Evolutionary conservation across 2,329 filamentous ascomycete genomes (phyloP).

Genomic region (Trichoderma citrinoviride): DNA sequence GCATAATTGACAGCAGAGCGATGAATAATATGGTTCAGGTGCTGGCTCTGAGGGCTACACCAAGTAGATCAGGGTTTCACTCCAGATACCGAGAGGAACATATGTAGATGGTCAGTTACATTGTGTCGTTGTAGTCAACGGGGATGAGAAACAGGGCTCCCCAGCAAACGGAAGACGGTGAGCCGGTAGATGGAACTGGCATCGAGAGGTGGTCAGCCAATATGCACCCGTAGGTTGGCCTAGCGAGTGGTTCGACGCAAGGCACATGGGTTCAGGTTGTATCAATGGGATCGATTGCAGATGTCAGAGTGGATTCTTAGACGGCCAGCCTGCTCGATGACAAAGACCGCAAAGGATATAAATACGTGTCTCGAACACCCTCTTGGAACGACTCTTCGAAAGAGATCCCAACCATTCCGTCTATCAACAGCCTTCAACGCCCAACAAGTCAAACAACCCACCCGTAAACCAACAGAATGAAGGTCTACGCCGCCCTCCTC

Average conservation of each 20-base stretch:
- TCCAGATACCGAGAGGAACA: not conserved
- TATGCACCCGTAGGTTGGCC: not conserved
- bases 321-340: not conserved
- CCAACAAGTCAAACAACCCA: not conserved
- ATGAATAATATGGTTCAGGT: too few relatives aligned
- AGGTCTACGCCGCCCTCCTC: slow-evolving; percentile 10
- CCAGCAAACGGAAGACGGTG: not conserved
- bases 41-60: not conserved
- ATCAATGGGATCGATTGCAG: not conserved
- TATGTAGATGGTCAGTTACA: not conserved
- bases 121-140: not conserved
- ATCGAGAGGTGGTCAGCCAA: not conserved
- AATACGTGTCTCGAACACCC: not conserved
- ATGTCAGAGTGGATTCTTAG: not conserved
- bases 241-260: not conserved
- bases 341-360: not conserved
- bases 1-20: too few relatives aligned
- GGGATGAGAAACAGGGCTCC: not conserved
- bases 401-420: not conserved
- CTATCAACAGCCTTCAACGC: not conserved
- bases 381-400: not conserved
- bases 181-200: not conserved
- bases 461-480: not conserved
- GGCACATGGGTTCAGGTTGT: not conserved
- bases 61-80: not conserved